A percentile compares a stretch with the other conserved stretches of the same genome.
phyloP scores from a whole-genome alignment of 2,329 filamentous ascomycete genomes.

The Neocucurbitaria cava region DNA sequence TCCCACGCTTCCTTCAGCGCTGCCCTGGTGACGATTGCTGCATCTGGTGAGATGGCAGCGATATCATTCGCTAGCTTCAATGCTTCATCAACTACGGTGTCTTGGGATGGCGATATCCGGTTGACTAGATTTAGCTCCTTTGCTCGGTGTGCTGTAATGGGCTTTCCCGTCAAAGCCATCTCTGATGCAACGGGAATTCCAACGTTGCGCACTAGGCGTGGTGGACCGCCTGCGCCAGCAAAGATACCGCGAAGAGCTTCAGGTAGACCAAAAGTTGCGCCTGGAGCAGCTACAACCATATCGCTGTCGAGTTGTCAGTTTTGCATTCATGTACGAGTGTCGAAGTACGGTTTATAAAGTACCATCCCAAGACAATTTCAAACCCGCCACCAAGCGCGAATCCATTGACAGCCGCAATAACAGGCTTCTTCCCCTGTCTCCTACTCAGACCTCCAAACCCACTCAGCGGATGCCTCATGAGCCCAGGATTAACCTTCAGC shows the following conservation, averaged over 20 bases:
- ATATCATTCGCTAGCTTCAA: slow-evolving; percentile 46
- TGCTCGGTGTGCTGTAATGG: slow-evolving; percentile 55
- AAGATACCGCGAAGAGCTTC: slow-evolving; percentile 64
- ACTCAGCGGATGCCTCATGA: slow-evolving; percentile 50
- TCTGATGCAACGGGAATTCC: slow-evolving; percentile 59
- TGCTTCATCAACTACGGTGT: slow-evolving; percentile 45
- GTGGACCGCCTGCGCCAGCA: slow-evolving; percentile 60
- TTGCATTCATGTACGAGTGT: not conserved
- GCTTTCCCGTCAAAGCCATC: slow-evolving; percentile 57
- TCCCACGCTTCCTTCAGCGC: slow-evolving; percentile 46
- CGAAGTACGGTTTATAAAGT: slow-evolving; percentile 17
- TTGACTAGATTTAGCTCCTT: slow-evolving; percentile 53
- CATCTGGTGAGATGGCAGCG: slow-evolving; percentile 46
- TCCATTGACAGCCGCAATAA: slow-evolving; percentile 67
- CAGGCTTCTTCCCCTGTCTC: slow-evolving; percentile 65
- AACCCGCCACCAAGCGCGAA: slow-evolving; percentile 65
- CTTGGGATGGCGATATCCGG: slow-evolving; percentile 45
- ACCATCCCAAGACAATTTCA: slow-evolving; percentile 64
- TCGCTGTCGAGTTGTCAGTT: slow-evolving; percentile 46
- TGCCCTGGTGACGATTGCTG: slow-evolving; percentile 47
- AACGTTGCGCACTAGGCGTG: slow-evolving; percentile 58
- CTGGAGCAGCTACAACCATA: slow-evolving; percentile 61
- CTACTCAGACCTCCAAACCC: slow-evolving; percentile 65
- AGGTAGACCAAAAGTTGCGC: slow-evolving; percentile 60
- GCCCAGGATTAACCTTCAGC: slow-evolving; percentile 29